phyloP scores from a whole-genome alignment of 371 early-diverging fungal species.

The Mortierella sp. region DNA sequence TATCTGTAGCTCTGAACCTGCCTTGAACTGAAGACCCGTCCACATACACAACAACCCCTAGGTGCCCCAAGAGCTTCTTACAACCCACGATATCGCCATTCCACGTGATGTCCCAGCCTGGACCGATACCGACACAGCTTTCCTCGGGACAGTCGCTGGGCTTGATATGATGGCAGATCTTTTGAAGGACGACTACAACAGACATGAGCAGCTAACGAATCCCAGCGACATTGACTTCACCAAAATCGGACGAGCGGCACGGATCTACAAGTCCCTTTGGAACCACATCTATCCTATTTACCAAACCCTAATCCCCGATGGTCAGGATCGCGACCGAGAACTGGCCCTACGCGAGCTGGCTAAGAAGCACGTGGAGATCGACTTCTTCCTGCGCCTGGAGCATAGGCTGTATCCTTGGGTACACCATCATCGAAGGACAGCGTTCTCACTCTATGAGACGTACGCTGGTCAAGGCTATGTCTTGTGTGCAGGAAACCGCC shows the following conservation, averaged over 20 bases:
- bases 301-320: constrained; percentile 17
- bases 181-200: constrained; percentile 22
- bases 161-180: constrained; percentile 16
- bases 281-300: constrained; percentile 39
- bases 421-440: constrained; percentile 26
- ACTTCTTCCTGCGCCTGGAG: constrained; percentile 36
- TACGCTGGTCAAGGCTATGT: constrained; percentile 72
- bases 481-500: constrained; percentile 72
- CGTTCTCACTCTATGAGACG: constrained; percentile 32
- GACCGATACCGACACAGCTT: constrained; percentile 37
- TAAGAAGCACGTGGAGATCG: constrained; percentile 24
- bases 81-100: constrained; percentile 47
- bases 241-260: constrained; percentile 24
- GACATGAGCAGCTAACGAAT: constrained; percentile 3
- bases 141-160: constrained; percentile 28
- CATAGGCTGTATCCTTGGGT: constrained; percentile 38
- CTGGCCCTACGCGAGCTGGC: constrained; percentile 18
- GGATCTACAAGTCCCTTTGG: constrained; percentile 44
- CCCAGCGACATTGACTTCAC: constrained; percentile 25
- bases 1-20: background rate
- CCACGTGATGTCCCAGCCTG: constrained; percentile 38
- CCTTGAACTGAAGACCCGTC: background rate
- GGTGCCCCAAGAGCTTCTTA: constrained; percentile 32
- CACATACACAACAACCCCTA: background rate
- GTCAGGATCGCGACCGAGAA: constrained; percentile 28